Evolutionary conservation across 2,329 filamentous ascomycete species (phyloP).

Genomic region (Coleophoma crateriformis): DNA sequence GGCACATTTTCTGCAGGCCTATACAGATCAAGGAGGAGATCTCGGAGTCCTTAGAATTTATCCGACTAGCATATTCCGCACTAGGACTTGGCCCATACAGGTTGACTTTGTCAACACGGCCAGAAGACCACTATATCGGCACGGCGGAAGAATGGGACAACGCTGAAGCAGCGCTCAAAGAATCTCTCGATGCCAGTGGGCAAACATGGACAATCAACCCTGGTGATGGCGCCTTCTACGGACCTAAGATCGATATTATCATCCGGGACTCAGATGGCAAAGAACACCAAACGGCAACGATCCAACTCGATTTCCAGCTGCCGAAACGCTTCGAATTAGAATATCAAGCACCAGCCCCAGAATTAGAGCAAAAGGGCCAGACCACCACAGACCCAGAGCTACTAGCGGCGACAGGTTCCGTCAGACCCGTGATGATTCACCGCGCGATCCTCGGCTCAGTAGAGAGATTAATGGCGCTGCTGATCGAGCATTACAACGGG

Average conservation of each 20-base stretch:
- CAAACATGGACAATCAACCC: constrained; percentile 69
- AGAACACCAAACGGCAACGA: constrained; percentile 82
- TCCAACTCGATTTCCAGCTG: constrained; percentile 86
- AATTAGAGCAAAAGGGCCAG: constrained; percentile 48
- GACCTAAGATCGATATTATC: constrained; percentile 86
- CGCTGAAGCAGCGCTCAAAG: constrained; percentile 61
- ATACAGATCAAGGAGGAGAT: constrained; percentile 73
- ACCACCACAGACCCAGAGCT: constrained; percentile 41
- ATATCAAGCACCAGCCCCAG: constrained; percentile 66
- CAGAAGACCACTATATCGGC: constrained; percentile 72
- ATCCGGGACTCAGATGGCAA: constrained; percentile 75
- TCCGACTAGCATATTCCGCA: constrained; percentile 64
- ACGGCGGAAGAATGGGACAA: constrained; percentile 62
- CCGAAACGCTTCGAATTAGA: constrained; percentile 75
- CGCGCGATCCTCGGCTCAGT: constrained; percentile 80
- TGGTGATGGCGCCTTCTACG: constrained; percentile 86
- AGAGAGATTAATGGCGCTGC: constrained; percentile 76
- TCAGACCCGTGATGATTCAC: constrained; percentile 75
- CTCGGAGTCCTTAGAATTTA: constrained; percentile 66
- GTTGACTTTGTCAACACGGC: constrained; percentile 73
- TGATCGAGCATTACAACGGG: constrained; percentile 79
- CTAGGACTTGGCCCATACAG: constrained; percentile 69
- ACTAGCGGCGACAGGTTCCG: constrained; percentile 49
- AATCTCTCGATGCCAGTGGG: constrained; percentile 57
- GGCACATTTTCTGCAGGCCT: constrained; percentile 83